A percentile compares a stretch with the other conserved stretches of the same genome.
Evolutionary conservation across 495 filamentous ascomycete species (phyloP).

Genomic region (Thozetella sp.): DNA sequence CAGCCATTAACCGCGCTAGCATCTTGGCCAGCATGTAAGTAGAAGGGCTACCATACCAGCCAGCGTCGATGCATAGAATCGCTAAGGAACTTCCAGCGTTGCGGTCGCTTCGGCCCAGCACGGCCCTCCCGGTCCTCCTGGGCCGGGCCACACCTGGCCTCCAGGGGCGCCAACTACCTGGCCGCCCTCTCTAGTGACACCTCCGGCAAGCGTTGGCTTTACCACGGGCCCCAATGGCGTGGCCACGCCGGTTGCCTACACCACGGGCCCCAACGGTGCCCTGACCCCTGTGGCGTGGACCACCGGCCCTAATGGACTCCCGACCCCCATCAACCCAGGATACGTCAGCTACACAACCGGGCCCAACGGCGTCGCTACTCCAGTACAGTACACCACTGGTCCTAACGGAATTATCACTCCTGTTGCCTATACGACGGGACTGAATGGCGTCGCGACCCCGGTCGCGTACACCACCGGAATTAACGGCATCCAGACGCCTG

Average conservation of each 20-base stretch:
- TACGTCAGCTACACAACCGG: background rate
- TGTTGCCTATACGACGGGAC: background rate
- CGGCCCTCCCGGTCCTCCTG: background rate
- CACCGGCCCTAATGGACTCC: background rate
- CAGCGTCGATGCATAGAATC: background rate
- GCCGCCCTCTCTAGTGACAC: background rate
- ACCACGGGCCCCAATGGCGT: background rate
- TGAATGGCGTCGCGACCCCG: background rate
- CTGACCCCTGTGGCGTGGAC: background rate
- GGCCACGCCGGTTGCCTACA: background rate
- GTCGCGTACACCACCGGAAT: background rate
- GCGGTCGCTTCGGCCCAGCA: background rate
- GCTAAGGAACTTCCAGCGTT: background rate
- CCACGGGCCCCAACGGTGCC: background rate
- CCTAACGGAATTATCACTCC: slow-evolving; percentile 1
- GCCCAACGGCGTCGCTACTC: background rate
- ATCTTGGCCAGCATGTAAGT: slow-evolving; percentile 1
- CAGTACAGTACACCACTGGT: background rate
- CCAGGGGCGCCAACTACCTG: background rate
- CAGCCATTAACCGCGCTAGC: background rate
- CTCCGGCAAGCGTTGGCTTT: background rate
- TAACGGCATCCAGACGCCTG: background rate
- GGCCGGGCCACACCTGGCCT: background rate
- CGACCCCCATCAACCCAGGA: background rate
- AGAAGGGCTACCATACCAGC: background rate